Conservation (phyloP, 2,329 filamentous ascomycete genomes). For the Bipolaris gigantea region DNA sequence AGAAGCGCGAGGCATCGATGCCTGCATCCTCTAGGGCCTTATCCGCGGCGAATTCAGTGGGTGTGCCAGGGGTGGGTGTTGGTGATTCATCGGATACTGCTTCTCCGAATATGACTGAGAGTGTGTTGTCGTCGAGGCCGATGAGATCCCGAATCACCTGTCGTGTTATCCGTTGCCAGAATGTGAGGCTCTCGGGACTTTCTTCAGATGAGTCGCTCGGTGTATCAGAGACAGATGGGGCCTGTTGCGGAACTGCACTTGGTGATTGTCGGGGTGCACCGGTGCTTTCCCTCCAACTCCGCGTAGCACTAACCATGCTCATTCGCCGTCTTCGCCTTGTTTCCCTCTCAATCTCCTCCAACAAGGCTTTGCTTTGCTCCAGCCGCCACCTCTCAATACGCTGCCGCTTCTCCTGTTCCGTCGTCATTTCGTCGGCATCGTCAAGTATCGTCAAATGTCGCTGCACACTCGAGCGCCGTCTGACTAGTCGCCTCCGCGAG, state of each 20-base stretch:
- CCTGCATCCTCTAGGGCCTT: slow-evolving; percentile 25
- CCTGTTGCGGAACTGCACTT: slow-evolving; percentile 13
- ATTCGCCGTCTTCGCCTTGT: slow-evolving; percentile 68
- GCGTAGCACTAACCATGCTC: slow-evolving; percentile 57
- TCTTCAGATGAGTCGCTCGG: slow-evolving; percentile 45
- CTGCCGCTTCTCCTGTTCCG: slow-evolving; percentile 71
- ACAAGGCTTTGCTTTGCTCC: slow-evolving; percentile 81
- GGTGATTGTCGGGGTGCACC: slow-evolving; percentile 15
- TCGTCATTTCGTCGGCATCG: slow-evolving; percentile 57
- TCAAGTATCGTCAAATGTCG: slow-evolving; percentile 59
- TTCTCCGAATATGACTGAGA: slow-evolving; percentile 88
- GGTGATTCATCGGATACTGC: slow-evolving; percentile 58
- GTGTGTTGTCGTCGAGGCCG: slow-evolving; percentile 81
- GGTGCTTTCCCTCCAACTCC: slow-evolving; percentile 32
- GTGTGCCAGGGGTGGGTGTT: slow-evolving; percentile 23
- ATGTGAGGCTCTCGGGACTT: slow-evolving; percentile 61
- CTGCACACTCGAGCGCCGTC: slow-evolving; percentile 61
- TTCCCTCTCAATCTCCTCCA: slow-evolving; percentile 88
- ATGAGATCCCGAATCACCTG: slow-evolving; percentile 87
- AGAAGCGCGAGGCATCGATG: slow-evolving; percentile 34
- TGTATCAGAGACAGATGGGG: slow-evolving; percentile 29
- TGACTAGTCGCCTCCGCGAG: slow-evolving; percentile 58
- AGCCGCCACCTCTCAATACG: slow-evolving; percentile 90
- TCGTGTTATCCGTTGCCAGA: slow-evolving; percentile 80
- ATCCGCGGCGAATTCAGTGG: slow-evolving; percentile 23